A percentile compares a stretch with the other conserved stretches of the same genome.
phyloP scores from a whole-genome alignment of 2,329 filamentous ascomycete species.

The Zymoseptoria crescenta region DNA sequence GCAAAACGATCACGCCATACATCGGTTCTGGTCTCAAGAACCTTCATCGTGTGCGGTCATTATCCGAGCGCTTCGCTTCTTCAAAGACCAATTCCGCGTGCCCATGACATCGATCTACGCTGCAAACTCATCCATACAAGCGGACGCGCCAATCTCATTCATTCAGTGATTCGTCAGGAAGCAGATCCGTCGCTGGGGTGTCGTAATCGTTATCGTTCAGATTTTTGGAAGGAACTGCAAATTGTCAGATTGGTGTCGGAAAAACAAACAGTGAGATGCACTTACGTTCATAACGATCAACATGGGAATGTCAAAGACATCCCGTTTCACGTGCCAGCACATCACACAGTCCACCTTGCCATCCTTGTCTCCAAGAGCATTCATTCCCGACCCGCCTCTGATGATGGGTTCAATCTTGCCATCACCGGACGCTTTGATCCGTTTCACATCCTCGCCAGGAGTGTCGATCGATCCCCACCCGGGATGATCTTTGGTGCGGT shows the following conservation, averaged over 20 bases:
- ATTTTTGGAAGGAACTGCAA: not conserved
- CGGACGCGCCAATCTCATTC: not conserved
- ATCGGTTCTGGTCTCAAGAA: not conserved
- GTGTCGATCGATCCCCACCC: constrained; percentile 41
- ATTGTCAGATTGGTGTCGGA: not conserved
- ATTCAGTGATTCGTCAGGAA: not conserved
- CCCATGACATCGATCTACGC: not conserved
- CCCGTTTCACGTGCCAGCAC: constrained; percentile 93
- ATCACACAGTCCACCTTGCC: constrained; percentile 92
- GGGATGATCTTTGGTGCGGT: constrained; percentile 62
- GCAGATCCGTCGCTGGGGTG: not conserved
- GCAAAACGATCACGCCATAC: not conserved
- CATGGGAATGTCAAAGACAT: constrained; percentile 98
- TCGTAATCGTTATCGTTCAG: not conserved
- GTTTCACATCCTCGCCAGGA: constrained; percentile 31
- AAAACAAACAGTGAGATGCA: constrained; percentile 23
- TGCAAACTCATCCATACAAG: not conserved
- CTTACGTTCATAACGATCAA: constrained; percentile 96
- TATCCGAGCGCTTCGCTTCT: not conserved
- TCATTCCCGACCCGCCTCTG: constrained; percentile 68
- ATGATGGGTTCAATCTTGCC: constrained; percentile 24
- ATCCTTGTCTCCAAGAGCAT: constrained; percentile 68
- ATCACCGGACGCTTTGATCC: constrained; percentile 18
- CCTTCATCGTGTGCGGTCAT: not conserved
- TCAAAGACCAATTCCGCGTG: not conserved